These are phyloP conservation scores for Euphorbia celastroides DNA, from an alignment of 441 rosid species.

Conservation along the genomic window DNA sequence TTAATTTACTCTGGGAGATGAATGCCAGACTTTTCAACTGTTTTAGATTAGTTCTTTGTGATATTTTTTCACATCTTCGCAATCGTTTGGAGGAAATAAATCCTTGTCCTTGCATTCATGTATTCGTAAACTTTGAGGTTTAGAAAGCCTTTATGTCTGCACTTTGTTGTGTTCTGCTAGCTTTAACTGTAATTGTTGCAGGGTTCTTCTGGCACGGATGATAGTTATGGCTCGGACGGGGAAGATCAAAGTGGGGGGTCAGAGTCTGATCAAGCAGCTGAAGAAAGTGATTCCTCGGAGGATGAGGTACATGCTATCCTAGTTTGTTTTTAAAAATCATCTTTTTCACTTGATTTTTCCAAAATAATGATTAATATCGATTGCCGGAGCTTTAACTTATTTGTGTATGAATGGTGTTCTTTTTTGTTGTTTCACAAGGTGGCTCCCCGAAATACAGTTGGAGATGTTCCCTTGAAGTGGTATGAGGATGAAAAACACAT, in stretches of 20 bases:
- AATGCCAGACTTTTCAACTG: not conserved
- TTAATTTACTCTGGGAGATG: constrained; percentile 24
- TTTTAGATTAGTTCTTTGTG: not conserved
- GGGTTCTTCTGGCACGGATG: constrained; percentile 22
- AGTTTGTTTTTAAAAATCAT: not conserved
- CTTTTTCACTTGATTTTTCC: not conserved
- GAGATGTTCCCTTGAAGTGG: constrained; percentile 82
- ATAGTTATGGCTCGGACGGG: constrained; percentile 19
- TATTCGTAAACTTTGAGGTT: not conserved
- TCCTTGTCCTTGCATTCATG: not conserved
- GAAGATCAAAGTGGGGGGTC: constrained; percentile 41
- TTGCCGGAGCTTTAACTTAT: not conserved
- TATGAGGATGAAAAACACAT: constrained; percentile 66
- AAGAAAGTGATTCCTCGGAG: constrained; percentile 92
- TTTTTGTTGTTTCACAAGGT: constrained; percentile 49
- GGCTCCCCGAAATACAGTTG: constrained; percentile 78
- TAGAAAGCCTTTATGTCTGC: constrained; percentile 2
- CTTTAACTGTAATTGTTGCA: constrained; percentile 17
- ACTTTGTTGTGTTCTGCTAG: not conserved
- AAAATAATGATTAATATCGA: not conserved
- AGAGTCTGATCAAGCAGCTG: constrained; percentile 41
- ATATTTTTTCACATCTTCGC: not conserved
- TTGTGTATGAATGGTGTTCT: constrained; percentile 11
- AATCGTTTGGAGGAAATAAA: not conserved
- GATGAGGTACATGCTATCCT: constrained; percentile 54